Evolutionary conservation across 2,329 filamentous ascomycete species (phyloP).

Genomic region (Colletotrichum lupini): DNA sequence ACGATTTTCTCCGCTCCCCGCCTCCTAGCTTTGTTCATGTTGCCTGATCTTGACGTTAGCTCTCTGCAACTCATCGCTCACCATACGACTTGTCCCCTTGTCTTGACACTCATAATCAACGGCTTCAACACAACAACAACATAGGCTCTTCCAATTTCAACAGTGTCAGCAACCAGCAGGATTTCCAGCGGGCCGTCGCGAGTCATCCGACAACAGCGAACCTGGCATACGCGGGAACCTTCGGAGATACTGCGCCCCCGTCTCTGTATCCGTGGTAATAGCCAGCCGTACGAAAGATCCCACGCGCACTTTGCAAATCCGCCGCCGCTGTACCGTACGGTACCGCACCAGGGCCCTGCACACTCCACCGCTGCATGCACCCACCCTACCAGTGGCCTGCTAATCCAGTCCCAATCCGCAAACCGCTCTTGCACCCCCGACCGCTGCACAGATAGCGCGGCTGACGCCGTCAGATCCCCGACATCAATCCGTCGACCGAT

Average conservation of each 20-base stretch:
- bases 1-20: background rate
- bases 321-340: background rate
- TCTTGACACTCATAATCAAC: background rate
- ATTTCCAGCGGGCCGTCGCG: constrained; percentile 33
- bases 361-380: background rate
- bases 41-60: background rate
- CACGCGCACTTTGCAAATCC: background rate
- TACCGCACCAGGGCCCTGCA: background rate
- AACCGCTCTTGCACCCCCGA: constrained; percentile 8
- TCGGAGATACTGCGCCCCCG: constrained; percentile 22
- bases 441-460: constrained; percentile 34
- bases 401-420: constrained; percentile 14
- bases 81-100: background rate
- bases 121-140: background rate
- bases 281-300: constrained; percentile 8
- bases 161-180: constrained; percentile 2
- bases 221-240: constrained; percentile 29
- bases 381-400: background rate
- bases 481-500: constrained; percentile 28
- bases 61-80: background rate
- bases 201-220: constrained; percentile 30
- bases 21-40: background rate
- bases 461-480: constrained; percentile 36
- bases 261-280: constrained; percentile 2
- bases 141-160: background rate